Conservation (phyloP, 441 rosid genomes). For the Brassica hybrid region DNA sequence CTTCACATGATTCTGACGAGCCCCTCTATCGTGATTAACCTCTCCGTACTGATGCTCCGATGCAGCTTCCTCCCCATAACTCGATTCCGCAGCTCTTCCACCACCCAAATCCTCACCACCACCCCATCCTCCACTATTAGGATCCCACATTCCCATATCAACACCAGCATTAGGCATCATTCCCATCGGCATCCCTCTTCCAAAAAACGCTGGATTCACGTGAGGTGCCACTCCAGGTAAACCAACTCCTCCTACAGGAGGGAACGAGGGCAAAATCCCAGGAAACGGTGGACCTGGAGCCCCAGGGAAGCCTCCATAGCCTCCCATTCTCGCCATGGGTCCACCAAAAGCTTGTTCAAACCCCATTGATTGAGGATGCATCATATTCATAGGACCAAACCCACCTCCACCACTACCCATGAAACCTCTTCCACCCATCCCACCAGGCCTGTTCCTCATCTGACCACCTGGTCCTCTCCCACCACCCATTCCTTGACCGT, state of each 20-base stretch:
- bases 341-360: slow-evolving; percentile 86
- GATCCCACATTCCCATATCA: slow-evolving; percentile 89
- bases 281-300: slow-evolving; percentile 74
- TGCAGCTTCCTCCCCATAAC: slow-evolving; percentile 87
- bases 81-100: slow-evolving; percentile 80
- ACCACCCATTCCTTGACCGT: slow-evolving; percentile 71
- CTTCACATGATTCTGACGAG: slow-evolving; percentile 59
- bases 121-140: slow-evolving; percentile 80
- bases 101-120: slow-evolving; percentile 73
- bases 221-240: slow-evolving; percentile 88
- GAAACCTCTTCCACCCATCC: slow-evolving; percentile 79
- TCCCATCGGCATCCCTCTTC: slow-evolving; percentile 81
- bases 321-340: slow-evolving; percentile 78
- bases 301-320: slow-evolving; percentile 80
- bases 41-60: slow-evolving; percentile 87
- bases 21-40: slow-evolving; percentile 69
- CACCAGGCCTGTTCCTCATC: slow-evolving; percentile 69
- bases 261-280: slow-evolving; percentile 65
- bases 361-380: slow-evolving; percentile 83
- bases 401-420: slow-evolving; percentile 83
- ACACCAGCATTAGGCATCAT: slow-evolving; percentile 73
- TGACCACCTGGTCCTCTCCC: slow-evolving; percentile 79
- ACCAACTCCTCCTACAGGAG: slow-evolving; percentile 67
- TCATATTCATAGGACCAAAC: slow-evolving; percentile 68
- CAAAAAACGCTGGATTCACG: slow-evolving; percentile 86